Base-by-base conservation (phyloP, 805 yeast species). In the Candida oleophila region DNA sequence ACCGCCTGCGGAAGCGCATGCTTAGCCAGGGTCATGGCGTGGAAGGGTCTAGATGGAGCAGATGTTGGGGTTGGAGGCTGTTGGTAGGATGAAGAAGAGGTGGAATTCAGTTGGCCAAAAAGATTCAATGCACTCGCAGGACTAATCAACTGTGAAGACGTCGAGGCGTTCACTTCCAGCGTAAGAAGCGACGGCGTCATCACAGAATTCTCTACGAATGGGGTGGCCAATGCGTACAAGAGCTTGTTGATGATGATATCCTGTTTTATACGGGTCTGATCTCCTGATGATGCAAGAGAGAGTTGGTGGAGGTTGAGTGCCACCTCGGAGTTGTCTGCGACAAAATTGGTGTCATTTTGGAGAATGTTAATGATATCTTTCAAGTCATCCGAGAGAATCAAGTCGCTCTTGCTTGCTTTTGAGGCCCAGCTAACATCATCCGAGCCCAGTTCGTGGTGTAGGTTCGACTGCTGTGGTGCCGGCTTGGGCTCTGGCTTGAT, bases 1-100 rank as follows among this genome's bases (percentile, higher is more conserved):
- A 90, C 84, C 0, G 96, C 94, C 58, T 89, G 94, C 9, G 92
- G 92, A 1, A 81, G 72, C 0, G 85, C 65, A 49, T 83, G 84
- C 55, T 87, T 89, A 2, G 87, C 83, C 0, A 90, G 77, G 0
- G 89, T 76, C 49, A 82, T 68, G 33, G 85, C 61, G 68, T 88
- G 88, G 64, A 78, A 82, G 11, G 82, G 78, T 32, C 85, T 57
- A 28, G 66, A 64, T 18, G 44, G 28, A 2, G 47, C 35, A 19
- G 43, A n/a, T 18, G 49, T 42, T 8, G 47, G 42, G 8, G 37
- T 45, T 4, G 41, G 32, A 42, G 41, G 34, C 4, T 41, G 32
- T 19, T 7, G 43, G 18, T 25, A 22, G 22, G 20, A 21, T 5
- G 52, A 16, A 14, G 52, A 42, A 21, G 47, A 53, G 32, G 53